These are phyloP conservation scores for Litchi chinensis DNA, from an alignment of 345 rosid species.

Conservation along the genomic window DNA sequence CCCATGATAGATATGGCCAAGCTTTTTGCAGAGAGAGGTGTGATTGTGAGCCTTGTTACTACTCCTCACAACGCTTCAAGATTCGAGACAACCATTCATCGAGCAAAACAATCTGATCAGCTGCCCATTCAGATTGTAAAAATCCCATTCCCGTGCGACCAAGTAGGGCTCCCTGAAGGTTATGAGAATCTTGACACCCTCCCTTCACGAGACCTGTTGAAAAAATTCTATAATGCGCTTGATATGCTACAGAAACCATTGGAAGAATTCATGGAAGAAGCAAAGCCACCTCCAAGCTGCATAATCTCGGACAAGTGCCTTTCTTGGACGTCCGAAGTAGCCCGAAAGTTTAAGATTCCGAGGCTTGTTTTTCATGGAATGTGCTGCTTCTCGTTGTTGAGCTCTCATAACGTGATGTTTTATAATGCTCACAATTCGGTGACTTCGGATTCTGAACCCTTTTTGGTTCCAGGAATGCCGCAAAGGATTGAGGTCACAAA, in stretches of 20 bases:
- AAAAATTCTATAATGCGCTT: conserved; percentile 56
- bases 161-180: conserved; percentile 68
- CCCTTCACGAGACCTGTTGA: conserved; percentile 50
- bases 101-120: conserved; percentile 33
- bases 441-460: conserved; percentile 53
- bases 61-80: conserved; percentile 73
- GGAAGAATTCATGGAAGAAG: conserved; percentile 43
- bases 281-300: conserved; percentile 60
- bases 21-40: conserved; percentile 56
- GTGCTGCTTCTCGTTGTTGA: conserved; percentile 66
- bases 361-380: conserved; percentile 81
- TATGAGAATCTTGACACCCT: conserved; percentile 79
- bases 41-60: conserved; percentile 57
- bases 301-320: conserved; percentile 73
- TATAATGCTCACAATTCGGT: conserved; percentile 41
- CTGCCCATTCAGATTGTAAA: conserved; percentile 41
- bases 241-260: conserved; percentile 53
- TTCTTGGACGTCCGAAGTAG: conserved; percentile 61
- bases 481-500: conserved; percentile 44
- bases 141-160: conserved; percentile 56
- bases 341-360: conserved; percentile 57
- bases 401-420: conserved; percentile 51
- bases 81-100: conserved; percentile 38
- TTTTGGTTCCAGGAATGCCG: conserved; percentile 58
- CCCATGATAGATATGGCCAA: conserved; percentile 75